These are phyloP conservation scores for Trifolium pratense DNA, from an alignment of 306 rosid species.

Conservation along the genomic window DNA sequence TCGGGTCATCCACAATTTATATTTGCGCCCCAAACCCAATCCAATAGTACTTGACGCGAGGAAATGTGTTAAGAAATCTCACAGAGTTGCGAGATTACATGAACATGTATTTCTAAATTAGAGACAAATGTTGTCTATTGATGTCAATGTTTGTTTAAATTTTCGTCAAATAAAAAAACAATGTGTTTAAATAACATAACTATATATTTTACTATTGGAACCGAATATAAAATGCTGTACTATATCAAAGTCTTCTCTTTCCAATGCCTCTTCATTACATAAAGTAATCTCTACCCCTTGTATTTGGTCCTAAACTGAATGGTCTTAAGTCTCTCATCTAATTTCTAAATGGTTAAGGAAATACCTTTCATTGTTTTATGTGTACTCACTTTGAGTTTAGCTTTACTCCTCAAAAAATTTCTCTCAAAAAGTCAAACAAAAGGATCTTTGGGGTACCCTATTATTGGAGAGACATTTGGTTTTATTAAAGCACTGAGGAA, in stretches of 20 bases:
- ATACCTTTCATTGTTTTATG: conserved; percentile 40
- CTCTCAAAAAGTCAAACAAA: conserved; percentile 42
- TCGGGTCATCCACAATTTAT: too few relatives aligned
- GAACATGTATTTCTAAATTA: too few relatives aligned
- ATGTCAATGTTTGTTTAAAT: too few relatives aligned
- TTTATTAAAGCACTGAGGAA: conserved; percentile 48
- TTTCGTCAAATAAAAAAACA: too few relatives aligned
- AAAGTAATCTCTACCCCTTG: neutral
- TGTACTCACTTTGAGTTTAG: conserved; percentile 45
- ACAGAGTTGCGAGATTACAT: too few relatives aligned
- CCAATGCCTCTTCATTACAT: conserved; percentile 7
- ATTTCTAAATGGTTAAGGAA: conserved; percentile 23
- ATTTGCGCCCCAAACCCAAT: too few relatives aligned
- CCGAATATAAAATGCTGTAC: neutral
- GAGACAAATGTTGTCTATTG: too few relatives aligned
- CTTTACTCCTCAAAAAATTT: conserved; percentile 43
- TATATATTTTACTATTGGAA: neutral
- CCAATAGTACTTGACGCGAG: too few relatives aligned
- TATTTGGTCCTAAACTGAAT: neutral
- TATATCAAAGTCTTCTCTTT: neutral
- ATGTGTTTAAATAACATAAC: neutral
- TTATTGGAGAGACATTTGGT: conserved; percentile 59
- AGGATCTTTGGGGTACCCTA: conserved; percentile 62
- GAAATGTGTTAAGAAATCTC: too few relatives aligned
- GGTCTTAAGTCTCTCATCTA: conserved; percentile 15